Conservation (phyloP, 192 early-diverging fungal genomes). For the Gryganskiella cystojenkinii region DNA sequence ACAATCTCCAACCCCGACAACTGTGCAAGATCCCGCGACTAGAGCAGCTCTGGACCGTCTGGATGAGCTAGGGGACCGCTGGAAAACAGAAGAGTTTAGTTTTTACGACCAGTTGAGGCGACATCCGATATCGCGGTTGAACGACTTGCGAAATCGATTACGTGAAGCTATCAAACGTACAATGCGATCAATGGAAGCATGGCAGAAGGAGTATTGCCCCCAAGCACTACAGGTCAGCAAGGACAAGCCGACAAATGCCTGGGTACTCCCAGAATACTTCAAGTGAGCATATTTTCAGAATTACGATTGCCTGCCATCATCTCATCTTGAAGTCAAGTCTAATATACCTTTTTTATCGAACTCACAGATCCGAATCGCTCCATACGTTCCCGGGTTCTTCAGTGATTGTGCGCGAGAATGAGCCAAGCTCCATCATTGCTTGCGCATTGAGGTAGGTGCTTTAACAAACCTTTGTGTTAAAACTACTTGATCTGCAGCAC, state of each 20-base stretch:
- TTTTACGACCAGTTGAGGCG: slow-evolving; percentile 53
- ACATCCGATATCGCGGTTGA: slow-evolving; percentile 52
- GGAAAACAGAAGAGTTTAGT: slow-evolving; percentile 58
- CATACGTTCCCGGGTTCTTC: slow-evolving; percentile 88
- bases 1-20: background rate
- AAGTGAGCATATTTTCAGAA: slow-evolving; percentile 28
- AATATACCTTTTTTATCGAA: background rate
- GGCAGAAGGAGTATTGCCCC: slow-evolving; percentile 58
- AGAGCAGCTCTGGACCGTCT: slow-evolving; percentile 20
- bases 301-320: background rate
- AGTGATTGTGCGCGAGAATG: slow-evolving; percentile 86
- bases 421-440: slow-evolving; percentile 93
- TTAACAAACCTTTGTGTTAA: background rate
- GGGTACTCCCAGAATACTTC: slow-evolving; percentile 66
- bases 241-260: slow-evolving; percentile 39
- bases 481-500: too few relatives aligned
- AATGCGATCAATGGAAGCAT: slow-evolving; percentile 55
- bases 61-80: slow-evolving; percentile 48
- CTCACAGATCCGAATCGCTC: slow-evolving; percentile 19
- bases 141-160: slow-evolving; percentile 64
- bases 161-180: slow-evolving; percentile 44
- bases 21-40: slow-evolving; percentile 5
- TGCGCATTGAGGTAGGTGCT: slow-evolving; percentile 73
- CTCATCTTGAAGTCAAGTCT: background rate
- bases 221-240: slow-evolving; percentile 12